Evolutionary conservation across 2,329 filamentous ascomycete species (phyloP).

Genomic region (Alternaria incomplexa): DNA sequence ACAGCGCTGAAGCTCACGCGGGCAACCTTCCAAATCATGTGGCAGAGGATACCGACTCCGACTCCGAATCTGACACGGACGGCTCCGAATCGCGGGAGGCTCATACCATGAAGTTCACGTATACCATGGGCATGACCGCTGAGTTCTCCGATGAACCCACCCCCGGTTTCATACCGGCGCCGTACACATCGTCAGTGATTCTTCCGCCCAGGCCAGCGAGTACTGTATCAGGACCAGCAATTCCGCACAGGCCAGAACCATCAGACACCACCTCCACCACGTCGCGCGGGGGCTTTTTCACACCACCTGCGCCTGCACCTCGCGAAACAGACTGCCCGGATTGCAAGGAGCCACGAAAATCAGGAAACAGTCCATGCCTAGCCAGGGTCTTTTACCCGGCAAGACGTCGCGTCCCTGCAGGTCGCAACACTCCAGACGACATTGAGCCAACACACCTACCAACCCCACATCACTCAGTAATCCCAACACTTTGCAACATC

Average conservation of each 20-base stretch:
- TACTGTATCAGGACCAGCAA: neutral
- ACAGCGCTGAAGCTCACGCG: neutral
- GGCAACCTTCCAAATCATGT: neutral
- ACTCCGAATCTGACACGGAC: neutral
- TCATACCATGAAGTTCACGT: neutral
- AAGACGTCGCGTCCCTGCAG: neutral
- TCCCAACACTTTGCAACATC: conserved; percentile 1
- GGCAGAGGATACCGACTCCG: neutral
- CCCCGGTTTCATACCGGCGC: neutral
- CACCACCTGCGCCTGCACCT: neutral
- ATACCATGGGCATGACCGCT: neutral
- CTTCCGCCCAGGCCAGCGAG: neutral
- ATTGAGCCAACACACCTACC: neutral
- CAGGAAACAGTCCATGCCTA: conserved; percentile 2
- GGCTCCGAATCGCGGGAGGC: neutral
- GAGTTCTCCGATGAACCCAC: neutral
- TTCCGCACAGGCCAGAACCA: neutral
- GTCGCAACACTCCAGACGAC: neutral
- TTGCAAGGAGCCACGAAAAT: neutral
- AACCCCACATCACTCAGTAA: neutral
- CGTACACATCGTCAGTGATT: neutral
- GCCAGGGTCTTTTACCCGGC: conserved; percentile 6
- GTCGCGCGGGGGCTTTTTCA: neutral
- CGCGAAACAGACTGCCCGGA: neutral
- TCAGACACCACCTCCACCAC: neutral